Evolutionary conservation across 176 grass and related monocot genomes (phyloP).

Genomic region (Oryza officinalis): DNA sequence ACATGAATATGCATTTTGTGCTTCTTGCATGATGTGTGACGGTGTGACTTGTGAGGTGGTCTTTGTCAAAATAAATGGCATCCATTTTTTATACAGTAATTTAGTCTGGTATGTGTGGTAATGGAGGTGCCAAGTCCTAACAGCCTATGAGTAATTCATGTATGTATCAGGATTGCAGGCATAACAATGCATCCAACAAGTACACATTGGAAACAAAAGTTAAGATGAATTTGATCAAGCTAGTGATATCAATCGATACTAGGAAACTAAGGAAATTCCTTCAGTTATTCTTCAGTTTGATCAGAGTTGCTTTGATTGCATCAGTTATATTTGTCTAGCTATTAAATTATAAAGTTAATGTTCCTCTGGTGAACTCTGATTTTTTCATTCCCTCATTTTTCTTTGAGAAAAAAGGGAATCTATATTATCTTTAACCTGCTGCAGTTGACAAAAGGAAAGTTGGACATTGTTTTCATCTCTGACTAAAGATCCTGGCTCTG

Average conservation of each 20-base stretch:
- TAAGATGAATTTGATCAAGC: conserved; percentile 2
- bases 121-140: neutral
- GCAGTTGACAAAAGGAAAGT: neutral
- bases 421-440: neutral
- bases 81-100: neutral
- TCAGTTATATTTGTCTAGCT: neutral
- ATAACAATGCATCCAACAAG: neutral
- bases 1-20: conserved; percentile 15
- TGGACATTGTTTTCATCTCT: conserved; percentile 8
- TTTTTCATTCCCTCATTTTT: neutral
- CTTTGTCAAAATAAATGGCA: conserved; percentile 19
- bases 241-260: neutral
- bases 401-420: neutral
- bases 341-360: neutral
- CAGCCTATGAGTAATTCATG: neutral
- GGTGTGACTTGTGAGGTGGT: neutral
- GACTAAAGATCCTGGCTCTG: conserved; percentile 10
- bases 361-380: neutral
- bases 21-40: neutral
- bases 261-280: neutral
- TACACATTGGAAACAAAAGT: neutral
- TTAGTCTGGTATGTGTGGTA: neutral
- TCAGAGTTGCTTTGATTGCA: neutral
- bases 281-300: neutral
- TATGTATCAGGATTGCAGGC: neutral